These are phyloP conservation scores for Ascochyta lentis DNA, from an alignment of 2,329 filamentous ascomycete genomes.

Conservation along the genomic window DNA sequence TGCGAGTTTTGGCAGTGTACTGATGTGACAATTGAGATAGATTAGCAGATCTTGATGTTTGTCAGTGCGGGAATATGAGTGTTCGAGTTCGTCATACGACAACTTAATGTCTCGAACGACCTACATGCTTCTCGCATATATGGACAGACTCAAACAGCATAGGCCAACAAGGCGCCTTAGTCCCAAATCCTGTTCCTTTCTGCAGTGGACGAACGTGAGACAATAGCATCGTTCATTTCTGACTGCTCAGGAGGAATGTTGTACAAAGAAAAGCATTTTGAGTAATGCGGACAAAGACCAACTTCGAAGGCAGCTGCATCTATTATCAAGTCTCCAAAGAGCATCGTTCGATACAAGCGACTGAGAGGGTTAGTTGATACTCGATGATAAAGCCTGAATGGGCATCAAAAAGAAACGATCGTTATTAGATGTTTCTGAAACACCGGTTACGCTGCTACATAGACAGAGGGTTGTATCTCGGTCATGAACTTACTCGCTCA, in stretches of 20 bases:
- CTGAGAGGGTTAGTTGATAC: neutral
- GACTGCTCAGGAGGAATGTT: neutral
- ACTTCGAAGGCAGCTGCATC: too few species aligned
- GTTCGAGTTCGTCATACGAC: neutral
- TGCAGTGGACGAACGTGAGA: neutral
- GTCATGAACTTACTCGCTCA: slow-evolving; percentile 2
- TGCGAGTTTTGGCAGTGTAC: neutral
- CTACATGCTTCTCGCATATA: neutral
- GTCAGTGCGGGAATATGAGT: too few species aligned
- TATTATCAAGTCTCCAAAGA: too few species aligned
- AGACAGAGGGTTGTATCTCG: slow-evolving; percentile 2
- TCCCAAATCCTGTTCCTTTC: neutral
- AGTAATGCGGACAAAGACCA: too few species aligned
- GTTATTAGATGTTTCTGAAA: slow-evolving; percentile 7
- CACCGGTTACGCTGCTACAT: slow-evolving; percentile 1
- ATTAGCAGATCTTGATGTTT: neutral
- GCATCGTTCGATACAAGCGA: neutral
- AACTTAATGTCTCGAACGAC: neutral
- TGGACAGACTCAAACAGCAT: neutral
- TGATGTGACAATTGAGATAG: neutral
- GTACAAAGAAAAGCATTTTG: neutral
- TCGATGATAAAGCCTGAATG: neutral
- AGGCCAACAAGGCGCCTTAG: neutral
- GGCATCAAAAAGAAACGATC: neutral
- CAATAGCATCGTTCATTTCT: neutral